Conservation (phyloP, 257 asterid species). For the Voacanga thouarsii region DNA sequence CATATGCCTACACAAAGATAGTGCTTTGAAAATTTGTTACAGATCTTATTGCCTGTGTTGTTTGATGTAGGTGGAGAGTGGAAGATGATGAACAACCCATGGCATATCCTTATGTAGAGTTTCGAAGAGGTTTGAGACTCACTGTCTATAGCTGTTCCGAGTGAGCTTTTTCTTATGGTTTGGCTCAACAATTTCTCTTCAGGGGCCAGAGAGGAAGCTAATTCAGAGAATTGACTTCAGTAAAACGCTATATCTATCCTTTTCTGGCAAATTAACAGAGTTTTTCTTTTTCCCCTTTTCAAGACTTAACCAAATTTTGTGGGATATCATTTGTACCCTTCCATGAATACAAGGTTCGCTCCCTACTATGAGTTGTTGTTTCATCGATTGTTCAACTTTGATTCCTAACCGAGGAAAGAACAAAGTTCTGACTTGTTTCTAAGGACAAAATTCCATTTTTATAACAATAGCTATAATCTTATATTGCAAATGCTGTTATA, state of each 20-base stretch:
- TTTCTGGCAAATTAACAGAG: not conserved
- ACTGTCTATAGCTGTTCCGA: slow-evolving; percentile 28
- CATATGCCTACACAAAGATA: not conserved
- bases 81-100: slow-evolving; percentile 60
- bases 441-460: no score
- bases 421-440: no score
- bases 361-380: not conserved
- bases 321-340: not conserved
- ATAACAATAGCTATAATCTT: not conserved
- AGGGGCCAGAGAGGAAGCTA: not conserved
- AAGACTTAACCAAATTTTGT: not conserved
- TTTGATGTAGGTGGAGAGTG: slow-evolving; percentile 49
- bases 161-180: slow-evolving; percentile 1
- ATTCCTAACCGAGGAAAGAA: no score
- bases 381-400: no score
- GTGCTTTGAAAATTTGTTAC: no score
- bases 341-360: not conserved
- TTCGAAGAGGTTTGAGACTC: slow-evolving; percentile 43
- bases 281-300: not conserved
- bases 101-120: slow-evolving; percentile 75
- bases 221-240: not conserved
- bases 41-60: not conserved
- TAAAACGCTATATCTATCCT: not conserved
- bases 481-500: not conserved
- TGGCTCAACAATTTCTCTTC: not conserved